Evolutionary conservation across 2,329 filamentous ascomycete genomes (phyloP).

Genomic region (Neofusicoccum umdonicola): DNA sequence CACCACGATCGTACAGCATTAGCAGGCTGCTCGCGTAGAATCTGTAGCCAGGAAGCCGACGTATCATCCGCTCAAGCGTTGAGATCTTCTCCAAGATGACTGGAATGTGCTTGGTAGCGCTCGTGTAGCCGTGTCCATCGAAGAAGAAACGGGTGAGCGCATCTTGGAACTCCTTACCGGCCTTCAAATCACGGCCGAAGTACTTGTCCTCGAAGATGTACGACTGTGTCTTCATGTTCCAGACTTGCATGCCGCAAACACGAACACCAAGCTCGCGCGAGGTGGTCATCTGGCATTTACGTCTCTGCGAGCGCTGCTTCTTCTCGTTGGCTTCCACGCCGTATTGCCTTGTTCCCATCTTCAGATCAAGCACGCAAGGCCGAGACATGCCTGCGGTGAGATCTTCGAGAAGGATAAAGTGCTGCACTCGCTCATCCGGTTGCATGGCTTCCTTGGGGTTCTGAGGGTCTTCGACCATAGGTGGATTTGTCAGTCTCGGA

Average conservation of each 20-base stretch:
- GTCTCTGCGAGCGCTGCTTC: slow-evolving; percentile 88
- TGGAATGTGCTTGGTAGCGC: slow-evolving; percentile 83
- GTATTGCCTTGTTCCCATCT: slow-evolving; percentile 98
- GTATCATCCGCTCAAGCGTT: slow-evolving; percentile 79
- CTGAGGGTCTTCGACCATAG: slow-evolving; percentile 24
- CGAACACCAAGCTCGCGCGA: slow-evolving; percentile 88
- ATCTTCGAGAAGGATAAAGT: slow-evolving; percentile 90
- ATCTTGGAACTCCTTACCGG: slow-evolving; percentile 82
- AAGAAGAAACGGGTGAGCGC: slow-evolving; percentile 88
- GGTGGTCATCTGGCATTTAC: slow-evolving; percentile 90
- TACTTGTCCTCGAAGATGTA: slow-evolving; percentile 99
- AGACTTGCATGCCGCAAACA: slow-evolving; percentile 93
- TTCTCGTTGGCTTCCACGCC: slow-evolving; percentile 88
- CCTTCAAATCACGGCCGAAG: slow-evolving; percentile 83
- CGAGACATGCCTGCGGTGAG: slow-evolving; percentile 94
- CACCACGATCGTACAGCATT: slow-evolving; percentile 92
- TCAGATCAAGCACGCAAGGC: slow-evolving; percentile 94
- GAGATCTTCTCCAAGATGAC: slow-evolving; percentile 80
- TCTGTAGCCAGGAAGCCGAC: slow-evolving; percentile 76
- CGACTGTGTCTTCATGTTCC: slow-evolving; percentile 78
- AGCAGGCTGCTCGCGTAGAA: slow-evolving; percentile 94
- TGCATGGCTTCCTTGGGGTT: slow-evolving; percentile 49
- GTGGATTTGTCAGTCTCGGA: slow-evolving; percentile 18
- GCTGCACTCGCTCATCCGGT: slow-evolving; percentile 70
- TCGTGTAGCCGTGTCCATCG: slow-evolving; percentile 77